A percentile compares a stretch with the other conserved stretches of the same genome.
phyloP scores from a whole-genome alignment of 345 rosid species.

The Bruguiera gymnorhiza region DNA sequence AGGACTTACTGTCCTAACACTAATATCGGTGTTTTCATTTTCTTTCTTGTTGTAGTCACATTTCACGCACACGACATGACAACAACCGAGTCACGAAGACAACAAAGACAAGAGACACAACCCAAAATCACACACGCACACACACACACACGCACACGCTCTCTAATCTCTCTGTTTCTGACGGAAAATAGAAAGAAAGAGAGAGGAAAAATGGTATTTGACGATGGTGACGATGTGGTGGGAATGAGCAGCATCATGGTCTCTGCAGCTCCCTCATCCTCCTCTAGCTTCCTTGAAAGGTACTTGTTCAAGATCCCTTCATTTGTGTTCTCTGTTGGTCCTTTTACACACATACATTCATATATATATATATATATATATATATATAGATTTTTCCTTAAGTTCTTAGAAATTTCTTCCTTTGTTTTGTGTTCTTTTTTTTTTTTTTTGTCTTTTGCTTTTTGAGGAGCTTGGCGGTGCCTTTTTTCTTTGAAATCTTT shows the following conservation, averaged over 20 bases:
- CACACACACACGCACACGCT: neutral
- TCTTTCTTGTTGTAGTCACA: neutral
- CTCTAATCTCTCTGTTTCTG: neutral
- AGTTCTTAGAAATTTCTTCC: neutral
- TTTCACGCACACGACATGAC: neutral
- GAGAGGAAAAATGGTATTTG: constrained; percentile 22
- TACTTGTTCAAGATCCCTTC: constrained; percentile 34
- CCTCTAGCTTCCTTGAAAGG: constrained; percentile 46
- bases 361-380: too few species aligned
- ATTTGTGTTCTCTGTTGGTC: constrained; percentile 1
- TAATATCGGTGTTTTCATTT: too few species aligned
- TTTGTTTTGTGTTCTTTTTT: too few species aligned
- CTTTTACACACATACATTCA: neutral
- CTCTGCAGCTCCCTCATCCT: constrained; percentile 16
- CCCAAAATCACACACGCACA: neutral
- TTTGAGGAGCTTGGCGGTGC: neutral
- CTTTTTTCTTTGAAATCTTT: neutral
- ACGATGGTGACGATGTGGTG: constrained; percentile 31
- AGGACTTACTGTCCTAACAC: too few species aligned
- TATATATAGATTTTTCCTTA: neutral
- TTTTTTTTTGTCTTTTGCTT: neutral
- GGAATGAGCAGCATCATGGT: constrained; percentile 35
- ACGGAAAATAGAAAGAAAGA: neutral
- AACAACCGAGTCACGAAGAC: neutral
- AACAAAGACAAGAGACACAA: too few species aligned